Evolutionary conservation across 208 protist species (phyloP), one percentile per base, ranked within the genome.

Genomic region (Tritrichomonas foetus): DNA sequence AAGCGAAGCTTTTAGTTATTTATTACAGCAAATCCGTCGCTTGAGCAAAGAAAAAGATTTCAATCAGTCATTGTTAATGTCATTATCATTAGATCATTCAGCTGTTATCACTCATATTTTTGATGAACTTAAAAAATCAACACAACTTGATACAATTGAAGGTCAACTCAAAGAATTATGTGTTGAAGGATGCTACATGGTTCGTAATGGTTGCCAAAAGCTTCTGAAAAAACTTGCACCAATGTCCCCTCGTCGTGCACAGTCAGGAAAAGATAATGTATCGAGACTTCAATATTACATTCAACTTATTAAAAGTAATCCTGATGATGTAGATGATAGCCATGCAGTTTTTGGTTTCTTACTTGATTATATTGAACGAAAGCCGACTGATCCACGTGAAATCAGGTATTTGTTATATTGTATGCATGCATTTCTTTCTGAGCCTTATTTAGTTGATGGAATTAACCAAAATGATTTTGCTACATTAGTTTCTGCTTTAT

Each of bases 371-470:
- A 53, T 53, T 20, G 74, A 84, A n/a, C 0, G 14, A 9, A 11
- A 53, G 11, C 36, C 74, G 11, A n/a, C 11, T 33, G 74, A 84
- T 33, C 3, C 3, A 53, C 1, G 74, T 25, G 25, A 47, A 39
- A 13, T 84, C n/a, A 49, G 74, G n/a, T 84, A 84, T 30, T 20
- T 84, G 22, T 30, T 84, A 16, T 84, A 84, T 53, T 84, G 74
- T 30, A 84, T 44, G 11, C 36, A 84, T 84, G 74, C 74, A 53
- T 84, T 84, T 53, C 9, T 84, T 9, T 84, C 74, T 53, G 74
- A 84, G 25, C 74, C 74, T n/a, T 9, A n/a, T 53, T 25, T 84
- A 33, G 2, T n/a, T 8, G 16, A 16, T 20, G 0, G 8, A n/a
- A 53, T 84, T 44, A n/a, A 84, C 2, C 49, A n/a, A 3, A 8